These are phyloP conservation scores for Lentinula novae-zelandiae DNA, from an alignment of 1,284 basidiomycete species.

Conservation along the genomic window DNA sequence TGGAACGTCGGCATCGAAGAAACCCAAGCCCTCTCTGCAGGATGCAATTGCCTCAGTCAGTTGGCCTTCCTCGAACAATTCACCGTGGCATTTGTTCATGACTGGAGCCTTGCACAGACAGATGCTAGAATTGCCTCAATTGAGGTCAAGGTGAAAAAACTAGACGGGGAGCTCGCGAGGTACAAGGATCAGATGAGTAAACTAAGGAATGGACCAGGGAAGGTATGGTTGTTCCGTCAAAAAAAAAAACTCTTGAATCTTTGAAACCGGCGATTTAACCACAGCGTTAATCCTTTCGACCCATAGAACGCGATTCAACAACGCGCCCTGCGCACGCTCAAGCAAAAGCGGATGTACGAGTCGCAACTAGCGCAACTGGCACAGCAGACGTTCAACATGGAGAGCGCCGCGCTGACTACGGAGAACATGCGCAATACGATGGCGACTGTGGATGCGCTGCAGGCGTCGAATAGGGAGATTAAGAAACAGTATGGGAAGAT, in stretches of 20 bases:
- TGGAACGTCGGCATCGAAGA: slow-evolving; percentile 72
- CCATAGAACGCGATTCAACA: slow-evolving; percentile 86
- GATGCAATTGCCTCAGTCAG: slow-evolving; percentile 89
- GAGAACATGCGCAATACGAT: slow-evolving; percentile 99
- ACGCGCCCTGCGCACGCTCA: slow-evolving; percentile 90
- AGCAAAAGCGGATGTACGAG: slow-evolving; percentile 98
- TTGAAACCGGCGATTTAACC: not conserved
- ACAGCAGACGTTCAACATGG: slow-evolving; percentile 99
- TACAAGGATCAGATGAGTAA: slow-evolving; percentile 98
- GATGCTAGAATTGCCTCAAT: slow-evolving; percentile 87
- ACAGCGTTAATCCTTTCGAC: not conserved
- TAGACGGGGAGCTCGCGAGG: slow-evolving; percentile 88
- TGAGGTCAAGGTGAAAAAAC: slow-evolving; percentile 96
- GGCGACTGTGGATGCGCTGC: slow-evolving; percentile 99
- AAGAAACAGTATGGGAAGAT: slow-evolving; percentile 97
- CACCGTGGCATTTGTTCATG: slow-evolving; percentile 12
- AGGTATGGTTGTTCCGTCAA: slow-evolving; percentile 49
- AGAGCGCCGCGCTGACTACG: slow-evolving; percentile 92
- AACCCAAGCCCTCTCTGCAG: slow-evolving; percentile 83
- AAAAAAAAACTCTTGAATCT: not conserved
- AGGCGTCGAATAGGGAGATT: slow-evolving; percentile 96
- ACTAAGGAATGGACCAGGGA: slow-evolving; percentile 91
- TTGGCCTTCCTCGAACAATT: slow-evolving; percentile 17
- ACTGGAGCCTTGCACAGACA: slow-evolving; percentile 57
- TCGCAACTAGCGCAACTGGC: slow-evolving; percentile 85